Percentiles rank a stretch among this genome's conserved stretches.
phyloP scores from a whole-genome alignment of 805 yeast species.

The Candida multigemmis region DNA sequence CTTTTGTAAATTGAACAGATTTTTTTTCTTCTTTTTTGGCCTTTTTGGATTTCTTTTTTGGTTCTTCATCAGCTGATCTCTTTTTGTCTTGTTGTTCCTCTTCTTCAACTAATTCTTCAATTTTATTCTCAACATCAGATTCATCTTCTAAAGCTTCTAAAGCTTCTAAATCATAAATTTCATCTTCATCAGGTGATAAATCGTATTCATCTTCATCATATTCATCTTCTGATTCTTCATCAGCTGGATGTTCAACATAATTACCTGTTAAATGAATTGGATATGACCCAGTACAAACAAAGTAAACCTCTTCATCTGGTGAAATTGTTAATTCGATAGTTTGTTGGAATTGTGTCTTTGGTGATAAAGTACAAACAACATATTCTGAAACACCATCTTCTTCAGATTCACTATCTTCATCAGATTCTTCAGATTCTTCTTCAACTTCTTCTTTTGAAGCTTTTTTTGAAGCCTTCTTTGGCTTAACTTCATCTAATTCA shows the following conservation, averaged over 20 bases:
- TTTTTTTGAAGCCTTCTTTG: constrained; percentile 12
- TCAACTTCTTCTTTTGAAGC: constrained; percentile 7
- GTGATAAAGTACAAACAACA: constrained; percentile 84
- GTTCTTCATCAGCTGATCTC: constrained; percentile 22
- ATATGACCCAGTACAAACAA: constrained; percentile 94
- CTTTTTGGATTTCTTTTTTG: constrained; percentile 19
- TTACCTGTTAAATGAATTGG: constrained; percentile 90
- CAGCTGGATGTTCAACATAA: constrained; percentile 93
- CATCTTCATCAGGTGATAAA: constrained; percentile 73
- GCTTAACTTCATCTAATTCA: constrained; percentile 30
- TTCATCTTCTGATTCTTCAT: constrained; percentile 49
- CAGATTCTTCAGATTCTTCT: constrained; percentile 41
- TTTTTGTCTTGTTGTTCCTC: constrained; percentile 33
- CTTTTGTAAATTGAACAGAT: constrained; percentile 76
- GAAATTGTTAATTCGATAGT: constrained; percentile 80
- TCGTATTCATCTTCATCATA: constrained; percentile 53
- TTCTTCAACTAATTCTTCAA: constrained; percentile 64
- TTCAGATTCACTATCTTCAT: constrained; percentile 49
- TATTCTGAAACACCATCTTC: constrained; percentile 78
- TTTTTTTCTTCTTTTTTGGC: constrained; percentile 49
- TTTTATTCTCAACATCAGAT: constrained; percentile 63
- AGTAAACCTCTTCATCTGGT: constrained; percentile 90
- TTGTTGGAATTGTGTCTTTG: constrained; percentile 81
- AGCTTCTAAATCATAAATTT: constrained; percentile 49
- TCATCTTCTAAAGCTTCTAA: constrained; percentile 61